Evolutionary conservation across 495 filamentous ascomycete species (phyloP).

Genomic region (Rhypophila decipiens): DNA sequence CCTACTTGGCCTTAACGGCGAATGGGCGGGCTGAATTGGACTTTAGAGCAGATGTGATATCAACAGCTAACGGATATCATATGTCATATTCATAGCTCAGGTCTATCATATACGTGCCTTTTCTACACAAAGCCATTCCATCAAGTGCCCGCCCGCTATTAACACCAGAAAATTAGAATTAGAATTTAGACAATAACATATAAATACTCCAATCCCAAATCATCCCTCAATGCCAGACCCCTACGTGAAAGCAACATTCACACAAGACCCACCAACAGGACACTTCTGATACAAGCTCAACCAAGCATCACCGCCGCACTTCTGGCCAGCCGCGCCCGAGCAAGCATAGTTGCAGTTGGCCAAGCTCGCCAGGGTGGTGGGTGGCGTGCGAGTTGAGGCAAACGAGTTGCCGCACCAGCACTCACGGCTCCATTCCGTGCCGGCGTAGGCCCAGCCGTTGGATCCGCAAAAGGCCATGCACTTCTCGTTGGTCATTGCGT

Average conservation of each 20-base stretch:
- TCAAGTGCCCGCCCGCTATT: no score
- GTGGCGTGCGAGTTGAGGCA: slow-evolving; percentile 17
- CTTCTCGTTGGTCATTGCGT: slow-evolving; percentile 50
- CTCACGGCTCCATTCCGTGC: slow-evolving; percentile 59
- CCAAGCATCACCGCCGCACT: slow-evolving; percentile 37
- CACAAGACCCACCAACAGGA: slow-evolving; percentile 13
- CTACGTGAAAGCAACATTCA: slow-evolving; percentile 17
- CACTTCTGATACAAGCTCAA: slow-evolving; percentile 24
- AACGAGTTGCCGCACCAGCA: slow-evolving; percentile 56
- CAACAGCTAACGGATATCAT: no score
- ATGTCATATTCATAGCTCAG: no score
- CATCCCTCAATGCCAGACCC: no score
- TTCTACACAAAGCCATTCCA: no score
- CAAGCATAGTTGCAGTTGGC: slow-evolving; percentile 32
- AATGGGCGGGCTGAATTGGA: no score
- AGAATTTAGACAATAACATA: neutral
- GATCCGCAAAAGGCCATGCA: slow-evolving; percentile 49
- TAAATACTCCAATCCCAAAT: neutral
- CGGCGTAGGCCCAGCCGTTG: slow-evolving; percentile 44
- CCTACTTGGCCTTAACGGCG: no score
- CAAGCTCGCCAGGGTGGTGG: slow-evolving; percentile 18
- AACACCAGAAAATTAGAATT: no score
- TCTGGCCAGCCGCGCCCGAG: slow-evolving; percentile 31
- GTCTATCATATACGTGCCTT: no score
- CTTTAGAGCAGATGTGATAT: no score